phyloP scores from a whole-genome alignment of 2,329 filamentous ascomycete genomes.

The Trichoderma atroviride region DNA sequence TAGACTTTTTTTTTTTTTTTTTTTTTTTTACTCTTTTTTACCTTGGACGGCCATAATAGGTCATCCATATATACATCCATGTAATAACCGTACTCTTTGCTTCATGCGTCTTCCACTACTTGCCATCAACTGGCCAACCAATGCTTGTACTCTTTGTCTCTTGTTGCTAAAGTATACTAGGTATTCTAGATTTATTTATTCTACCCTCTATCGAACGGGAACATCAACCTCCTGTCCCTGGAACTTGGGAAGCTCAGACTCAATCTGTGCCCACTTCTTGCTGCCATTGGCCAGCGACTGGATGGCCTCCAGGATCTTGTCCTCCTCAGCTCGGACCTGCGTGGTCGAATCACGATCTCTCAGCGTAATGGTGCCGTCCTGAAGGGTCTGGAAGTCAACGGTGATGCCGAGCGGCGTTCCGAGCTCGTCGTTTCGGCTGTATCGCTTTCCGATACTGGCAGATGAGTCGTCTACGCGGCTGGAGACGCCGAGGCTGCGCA shows the following conservation, averaged over 20 bases:
- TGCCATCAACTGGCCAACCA: background rate
- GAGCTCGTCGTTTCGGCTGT: conserved; percentile 91
- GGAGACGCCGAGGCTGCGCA: conserved; percentile 76
- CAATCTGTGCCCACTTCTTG: conserved; percentile 69
- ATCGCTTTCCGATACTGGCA: conserved; percentile 92
- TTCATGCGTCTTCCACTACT: background rate
- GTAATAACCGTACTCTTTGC: background rate
- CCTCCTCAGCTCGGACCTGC: conserved; percentile 83
- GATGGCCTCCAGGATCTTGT: conserved; percentile 76
- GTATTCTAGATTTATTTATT: conserved; percentile 24
- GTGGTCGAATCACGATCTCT: conserved; percentile 88
- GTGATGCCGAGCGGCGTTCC: conserved; percentile 94
- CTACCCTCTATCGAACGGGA: conserved; percentile 37
- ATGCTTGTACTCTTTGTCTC: background rate
- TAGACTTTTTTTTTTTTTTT: background rate
- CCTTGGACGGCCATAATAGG: background rate
- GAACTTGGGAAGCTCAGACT: conserved; percentile 79
- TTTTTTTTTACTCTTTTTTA: background rate
- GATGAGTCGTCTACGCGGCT: conserved; percentile 88
- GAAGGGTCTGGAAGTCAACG: conserved; percentile 91
- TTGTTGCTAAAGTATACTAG: conserved; percentile 12
- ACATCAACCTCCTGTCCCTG: conserved; percentile 70
- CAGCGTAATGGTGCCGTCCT: conserved; percentile 84
- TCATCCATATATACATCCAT: background rate
- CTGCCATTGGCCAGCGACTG: conserved; percentile 53